phyloP scores from a whole-genome alignment of 805 yeast species.

The Lachancea fermentati region DNA sequence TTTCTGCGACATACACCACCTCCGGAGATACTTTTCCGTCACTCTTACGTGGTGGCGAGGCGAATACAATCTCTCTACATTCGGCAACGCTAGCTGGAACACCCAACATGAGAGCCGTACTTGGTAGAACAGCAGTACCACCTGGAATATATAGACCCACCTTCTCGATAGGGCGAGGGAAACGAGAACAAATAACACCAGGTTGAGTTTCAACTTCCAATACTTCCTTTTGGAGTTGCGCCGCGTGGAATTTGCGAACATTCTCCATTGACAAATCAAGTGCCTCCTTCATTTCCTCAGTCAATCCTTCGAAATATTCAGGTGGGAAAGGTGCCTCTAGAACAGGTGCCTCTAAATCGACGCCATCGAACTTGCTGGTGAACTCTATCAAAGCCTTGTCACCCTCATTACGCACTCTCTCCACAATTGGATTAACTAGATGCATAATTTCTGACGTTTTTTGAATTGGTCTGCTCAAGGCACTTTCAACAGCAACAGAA shows the following conservation, averaged over 20 bases:
- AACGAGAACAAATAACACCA: conserved; percentile 91
- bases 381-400: conserved; percentile 84
- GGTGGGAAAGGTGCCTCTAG: conserved; percentile 82
- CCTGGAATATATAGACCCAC: conserved; percentile 98
- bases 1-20: conserved; percentile 94
- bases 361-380: conserved; percentile 90
- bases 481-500: conserved; percentile 44
- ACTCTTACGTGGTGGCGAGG: conserved; percentile 85
- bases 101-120: conserved; percentile 96
- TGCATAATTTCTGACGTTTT: conserved; percentile 89
- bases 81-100: conserved; percentile 99
- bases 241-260: conserved; percentile 87
- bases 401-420: conserved; percentile 69
- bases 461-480: conserved; percentile 91
- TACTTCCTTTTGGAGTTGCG: conserved; percentile 73
- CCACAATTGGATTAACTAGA: conserved; percentile 84
- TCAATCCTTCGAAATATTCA: conserved; percentile 64
- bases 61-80: conserved; percentile 83
- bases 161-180: conserved; percentile 87
- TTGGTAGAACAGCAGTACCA: conserved; percentile 97
- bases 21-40: conserved; percentile 95
- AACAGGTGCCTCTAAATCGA: conserved; percentile 63
- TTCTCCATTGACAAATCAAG: conserved; percentile 86
- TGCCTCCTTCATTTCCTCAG: conserved; percentile 72
- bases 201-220: conserved; percentile 87